These are phyloP conservation scores for Candida anutae DNA, from an alignment of 1,139 yeast species.

Conservation along the genomic window DNA sequence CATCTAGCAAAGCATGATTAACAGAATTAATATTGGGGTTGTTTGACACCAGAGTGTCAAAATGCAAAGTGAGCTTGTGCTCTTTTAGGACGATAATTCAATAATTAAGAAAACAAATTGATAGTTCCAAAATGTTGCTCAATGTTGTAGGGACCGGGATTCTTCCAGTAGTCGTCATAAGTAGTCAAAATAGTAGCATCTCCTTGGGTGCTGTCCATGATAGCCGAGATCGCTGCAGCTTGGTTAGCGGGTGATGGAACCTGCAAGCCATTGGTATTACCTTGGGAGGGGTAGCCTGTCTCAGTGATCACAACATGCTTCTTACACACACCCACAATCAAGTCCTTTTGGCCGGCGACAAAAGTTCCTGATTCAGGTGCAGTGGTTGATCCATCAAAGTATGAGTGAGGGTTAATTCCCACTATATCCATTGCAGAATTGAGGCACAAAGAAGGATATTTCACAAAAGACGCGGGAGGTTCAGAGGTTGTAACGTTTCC, in stretches of 20 bases:
- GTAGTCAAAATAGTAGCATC: slow-evolving; percentile 69
- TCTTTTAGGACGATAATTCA: background rate
- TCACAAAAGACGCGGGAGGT: slow-evolving; percentile 69
- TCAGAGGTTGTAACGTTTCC: slow-evolving; percentile 80
- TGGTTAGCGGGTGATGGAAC: slow-evolving; percentile 69
- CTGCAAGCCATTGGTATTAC: slow-evolving; percentile 62
- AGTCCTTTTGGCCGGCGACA: slow-evolving; percentile 50
- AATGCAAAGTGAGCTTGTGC: background rate
- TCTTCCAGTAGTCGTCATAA: slow-evolving; percentile 78
- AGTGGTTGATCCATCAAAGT: slow-evolving; percentile 55
- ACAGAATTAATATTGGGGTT: too few relatives aligned
- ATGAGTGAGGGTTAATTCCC: slow-evolving; percentile 82
- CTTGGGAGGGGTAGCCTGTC: slow-evolving; percentile 84
- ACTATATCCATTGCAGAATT: slow-evolving; percentile 49
- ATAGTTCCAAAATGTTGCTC: slow-evolving; percentile 82
- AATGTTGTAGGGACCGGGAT: slow-evolving; percentile 75
- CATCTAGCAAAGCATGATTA: too few relatives aligned
- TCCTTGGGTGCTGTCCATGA: slow-evolving; percentile 45
- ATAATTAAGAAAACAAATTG: slow-evolving; percentile 22
- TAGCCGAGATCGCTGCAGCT: slow-evolving; percentile 50
- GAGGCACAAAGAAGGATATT: slow-evolving; percentile 61
- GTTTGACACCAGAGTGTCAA: too few relatives aligned
- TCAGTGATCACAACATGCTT: slow-evolving; percentile 57
- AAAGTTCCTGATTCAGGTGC: slow-evolving; percentile 73
- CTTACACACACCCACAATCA: slow-evolving; percentile 47